Conservation (phyloP, 148 eudicot species). For the Nepenthes mirabilis region DNA sequence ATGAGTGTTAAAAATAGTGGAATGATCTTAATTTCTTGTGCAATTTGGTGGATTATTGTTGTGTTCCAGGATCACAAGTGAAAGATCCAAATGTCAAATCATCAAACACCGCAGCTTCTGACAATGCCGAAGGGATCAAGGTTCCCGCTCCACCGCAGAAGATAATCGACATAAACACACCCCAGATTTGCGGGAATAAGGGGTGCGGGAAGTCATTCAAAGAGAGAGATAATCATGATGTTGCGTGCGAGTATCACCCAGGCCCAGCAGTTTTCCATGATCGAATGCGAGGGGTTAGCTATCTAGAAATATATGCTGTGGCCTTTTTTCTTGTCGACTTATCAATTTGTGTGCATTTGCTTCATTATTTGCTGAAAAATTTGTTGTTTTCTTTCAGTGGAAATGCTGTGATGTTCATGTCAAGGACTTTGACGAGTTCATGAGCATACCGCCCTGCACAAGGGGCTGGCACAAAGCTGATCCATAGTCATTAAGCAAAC, state of each 20-base stretch:
- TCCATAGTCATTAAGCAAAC: constrained; percentile 24
- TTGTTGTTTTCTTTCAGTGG: constrained; percentile 50
- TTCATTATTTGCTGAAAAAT: not conserved
- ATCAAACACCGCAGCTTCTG: constrained; percentile 12
- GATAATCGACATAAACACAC: constrained; percentile 48
- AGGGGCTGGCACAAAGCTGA: constrained; percentile 94
- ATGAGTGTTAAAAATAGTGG: too few species aligned
- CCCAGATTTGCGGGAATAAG: constrained; percentile 78
- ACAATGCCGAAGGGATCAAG: constrained; percentile 14
- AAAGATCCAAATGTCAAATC: constrained; percentile 25
- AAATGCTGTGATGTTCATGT: constrained; percentile 92
- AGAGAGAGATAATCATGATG: constrained; percentile 72
- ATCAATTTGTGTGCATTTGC: not conserved
- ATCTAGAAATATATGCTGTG: not conserved
- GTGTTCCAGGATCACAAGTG: constrained; percentile 49
- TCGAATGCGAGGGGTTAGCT: constrained; percentile 82
- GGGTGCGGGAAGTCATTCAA: constrained; percentile 79
- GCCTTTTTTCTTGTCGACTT: not conserved
- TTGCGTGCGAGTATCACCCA: constrained; percentile 84
- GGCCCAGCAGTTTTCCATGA: constrained; percentile 94
- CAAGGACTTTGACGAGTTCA: constrained; percentile 93
- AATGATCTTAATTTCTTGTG: not conserved
- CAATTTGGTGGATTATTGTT: not conserved
- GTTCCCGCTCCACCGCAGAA: constrained; percentile 27
- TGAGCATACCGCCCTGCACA: constrained; percentile 77